A percentile compares a stretch with the other conserved stretches of the same genome.
phyloP scores from a whole-genome alignment of 345 rosid genomes.

The Rhizophora mangle region DNA sequence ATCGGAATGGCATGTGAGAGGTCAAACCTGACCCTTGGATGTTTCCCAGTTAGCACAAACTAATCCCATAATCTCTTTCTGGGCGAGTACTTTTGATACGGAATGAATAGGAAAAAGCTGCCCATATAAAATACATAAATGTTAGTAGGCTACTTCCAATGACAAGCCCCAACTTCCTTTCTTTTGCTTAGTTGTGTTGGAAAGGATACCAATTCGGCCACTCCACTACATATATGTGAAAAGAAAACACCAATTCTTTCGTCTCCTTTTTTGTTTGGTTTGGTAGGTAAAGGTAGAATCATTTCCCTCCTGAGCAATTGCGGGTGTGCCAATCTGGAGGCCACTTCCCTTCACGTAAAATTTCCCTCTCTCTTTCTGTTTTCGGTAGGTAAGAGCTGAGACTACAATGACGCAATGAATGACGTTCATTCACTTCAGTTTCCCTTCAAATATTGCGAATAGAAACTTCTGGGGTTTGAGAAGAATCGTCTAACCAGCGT shows the following conservation, averaged over 20 bases:
- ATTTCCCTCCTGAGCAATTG: not conserved
- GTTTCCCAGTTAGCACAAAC: not conserved
- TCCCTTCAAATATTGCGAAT: too few relatives aligned
- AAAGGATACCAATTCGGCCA: not conserved
- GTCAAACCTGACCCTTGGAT: not conserved
- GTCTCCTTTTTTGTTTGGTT: not conserved
- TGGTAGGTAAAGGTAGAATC: not conserved
- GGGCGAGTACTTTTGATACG: not conserved
- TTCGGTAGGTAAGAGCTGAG: slow-evolving; percentile 2
- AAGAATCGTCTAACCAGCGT: too few relatives aligned
- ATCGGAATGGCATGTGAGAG: not conserved
- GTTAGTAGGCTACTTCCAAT: not conserved
- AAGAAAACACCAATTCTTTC: too few relatives aligned
- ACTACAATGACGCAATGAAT: not conserved
- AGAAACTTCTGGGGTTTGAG: too few relatives aligned
- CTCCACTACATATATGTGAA: too few relatives aligned
- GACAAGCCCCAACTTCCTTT: not conserved
- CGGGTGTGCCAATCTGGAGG: not conserved
- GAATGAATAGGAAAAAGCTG: not conserved
- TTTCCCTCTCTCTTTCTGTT: not conserved
- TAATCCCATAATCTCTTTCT: not conserved
- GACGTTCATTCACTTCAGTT: too few relatives aligned
- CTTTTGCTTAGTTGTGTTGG: not conserved
- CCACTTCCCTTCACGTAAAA: not conserved
- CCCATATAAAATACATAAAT: too few relatives aligned